Evolutionary conservation across 140 eudicot genomes (phyloP).

Genomic region (Ambrosia hybrid): DNA sequence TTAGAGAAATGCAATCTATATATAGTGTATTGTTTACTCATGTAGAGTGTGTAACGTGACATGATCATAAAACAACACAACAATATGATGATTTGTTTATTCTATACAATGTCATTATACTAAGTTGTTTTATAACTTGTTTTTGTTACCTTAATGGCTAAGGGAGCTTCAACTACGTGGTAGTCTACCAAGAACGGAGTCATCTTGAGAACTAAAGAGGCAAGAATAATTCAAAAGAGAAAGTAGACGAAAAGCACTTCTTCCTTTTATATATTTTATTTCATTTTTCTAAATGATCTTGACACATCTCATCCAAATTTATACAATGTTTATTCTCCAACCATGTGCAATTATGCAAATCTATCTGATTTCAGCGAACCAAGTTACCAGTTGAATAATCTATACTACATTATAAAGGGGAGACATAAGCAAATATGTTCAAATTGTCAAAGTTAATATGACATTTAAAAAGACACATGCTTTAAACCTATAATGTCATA

Average conservation of each 20-base stretch:
- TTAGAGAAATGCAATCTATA: no score
- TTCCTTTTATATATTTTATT: not conserved
- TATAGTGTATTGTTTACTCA: no score
- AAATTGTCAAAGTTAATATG: no score
- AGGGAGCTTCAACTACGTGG: conserved; percentile 25
- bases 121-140: not conserved
- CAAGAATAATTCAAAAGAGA: conserved; percentile 23
- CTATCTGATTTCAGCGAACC: not conserved
- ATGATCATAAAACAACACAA: no score
- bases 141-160: conserved; percentile 24
- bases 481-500: no score
- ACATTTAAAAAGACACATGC: no score
- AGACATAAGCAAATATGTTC: no score
- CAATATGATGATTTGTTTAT: not conserved
- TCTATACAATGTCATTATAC: not conserved
- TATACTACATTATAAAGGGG: no score
- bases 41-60: no score
- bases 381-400: no score
- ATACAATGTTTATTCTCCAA: not conserved
- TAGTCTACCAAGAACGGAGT: conserved; percentile 14
- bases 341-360: not conserved
- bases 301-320: not conserved
- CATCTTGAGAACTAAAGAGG: conserved; percentile 7
- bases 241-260: conserved; percentile 16
- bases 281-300: not conserved